A percentile compares a stretch with the other conserved stretches of the same genome.
Conservation (phyloP, 768 basidiomycete species). For the Tylopilus sp. region DNA sequence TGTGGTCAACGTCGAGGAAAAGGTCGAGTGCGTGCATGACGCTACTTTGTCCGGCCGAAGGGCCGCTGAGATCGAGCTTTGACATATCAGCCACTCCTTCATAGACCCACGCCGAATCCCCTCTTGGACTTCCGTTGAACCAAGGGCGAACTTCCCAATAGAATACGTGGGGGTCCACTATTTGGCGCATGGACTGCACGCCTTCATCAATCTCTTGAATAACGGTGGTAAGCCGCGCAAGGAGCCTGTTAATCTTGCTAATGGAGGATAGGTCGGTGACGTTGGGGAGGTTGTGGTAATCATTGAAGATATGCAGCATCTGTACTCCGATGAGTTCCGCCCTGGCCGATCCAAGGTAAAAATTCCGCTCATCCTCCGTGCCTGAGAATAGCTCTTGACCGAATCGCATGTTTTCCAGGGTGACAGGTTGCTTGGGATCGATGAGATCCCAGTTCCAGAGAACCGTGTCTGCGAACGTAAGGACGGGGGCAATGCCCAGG, state of each 20-base stretch:
- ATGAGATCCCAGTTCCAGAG: conserved; percentile 84
- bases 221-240: conserved; percentile 60
- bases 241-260: conserved; percentile 68
- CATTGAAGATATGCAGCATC: conserved; percentile 82
- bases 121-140: conserved; percentile 79
- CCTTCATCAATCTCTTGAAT: conserved; percentile 73
- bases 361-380: conserved; percentile 78
- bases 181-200: conserved; percentile 63
- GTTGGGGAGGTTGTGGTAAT: conserved; percentile 76
- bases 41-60: conserved; percentile 92
- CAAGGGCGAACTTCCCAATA: conserved; percentile 90
- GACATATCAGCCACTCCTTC: conserved; percentile 65
- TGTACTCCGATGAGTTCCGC: conserved; percentile 87
- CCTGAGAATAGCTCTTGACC: conserved; percentile 72
- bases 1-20: conserved; percentile 88
- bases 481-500: conserved; percentile 86
- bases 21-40: conserved; percentile 85
- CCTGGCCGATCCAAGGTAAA: conserved; percentile 80
- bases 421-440: conserved; percentile 54
- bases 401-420: conserved; percentile 72
- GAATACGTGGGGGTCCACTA: conserved; percentile 82
- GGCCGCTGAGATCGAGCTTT: conserved; percentile 72
- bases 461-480: conserved; percentile 95
- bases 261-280: conserved; percentile 57
- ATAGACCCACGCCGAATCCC: conserved; percentile 64